Base-by-base conservation (phyloP, 306 rosid species). In the Acacia melanoxylon region DNA sequence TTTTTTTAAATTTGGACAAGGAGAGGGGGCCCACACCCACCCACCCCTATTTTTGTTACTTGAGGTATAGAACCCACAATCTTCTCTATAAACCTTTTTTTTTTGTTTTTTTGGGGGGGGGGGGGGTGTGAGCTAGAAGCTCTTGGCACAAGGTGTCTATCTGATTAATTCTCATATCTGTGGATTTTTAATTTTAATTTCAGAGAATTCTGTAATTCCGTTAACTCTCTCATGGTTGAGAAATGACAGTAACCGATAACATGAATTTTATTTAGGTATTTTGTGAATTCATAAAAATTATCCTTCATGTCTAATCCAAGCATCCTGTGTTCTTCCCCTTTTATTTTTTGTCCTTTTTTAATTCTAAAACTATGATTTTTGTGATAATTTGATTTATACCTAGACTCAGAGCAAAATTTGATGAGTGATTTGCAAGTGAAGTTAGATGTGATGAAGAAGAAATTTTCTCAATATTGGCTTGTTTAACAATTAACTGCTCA, bases 141-240 rank as follows among this genome's bases (percentile, higher is more conserved):
- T 44, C 48, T 44, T 44, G 48, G 3, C 48, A 44, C 10, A 16
- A 66, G 46, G 10, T 15, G 41, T 42, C 20, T 33, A 17, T 17
- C 10, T n/a, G 19, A 29, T 17, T 67, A 68, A 40, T 69, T n/a
- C 2, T n/a, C 42, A 19, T 46, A 20, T 69, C 2, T 40, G 31
- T 41, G 33, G 25, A 41, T 15, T 11, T 41, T 0, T 69, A 5
- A 41, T 5, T 5, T 69, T 67, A 49, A 15, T 15, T 16, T 49
- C 20, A 49, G 25, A 19, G 72, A 31, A 65, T 65, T 14, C 35
- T 65, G n/a, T 35, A 65, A 6, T 65, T 16, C 63, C 12, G 0
- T n/a, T 56, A 16, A 49, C 11, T 7, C 70, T 65, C 70, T 95
- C 68, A 14, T 65, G 11, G 8, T 65, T 65, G 12, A 65, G 70